These are phyloP conservation scores for Fusarium verticillioides DNA, from an alignment of 2,329 filamentous ascomycete genomes.

Conservation along the genomic window DNA sequence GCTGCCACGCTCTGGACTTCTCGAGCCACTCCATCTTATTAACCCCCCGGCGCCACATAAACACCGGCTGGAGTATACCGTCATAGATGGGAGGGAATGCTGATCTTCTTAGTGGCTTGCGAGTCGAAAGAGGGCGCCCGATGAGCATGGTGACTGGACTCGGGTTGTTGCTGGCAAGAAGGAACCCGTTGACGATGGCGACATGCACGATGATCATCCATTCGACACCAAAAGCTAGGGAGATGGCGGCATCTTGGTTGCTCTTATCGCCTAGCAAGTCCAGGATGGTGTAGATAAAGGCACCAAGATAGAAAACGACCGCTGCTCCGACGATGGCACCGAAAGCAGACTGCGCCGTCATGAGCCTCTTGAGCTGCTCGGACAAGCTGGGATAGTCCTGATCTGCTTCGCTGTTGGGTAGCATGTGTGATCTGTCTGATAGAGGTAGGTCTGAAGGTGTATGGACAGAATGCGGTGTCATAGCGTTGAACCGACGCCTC, in stretches of 20 bases:
- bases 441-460: fast-evolving
- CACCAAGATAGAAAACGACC: not conserved
- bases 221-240: not conserved
- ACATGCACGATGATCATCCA: not conserved
- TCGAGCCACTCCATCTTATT: not conserved
- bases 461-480: fast-evolving
- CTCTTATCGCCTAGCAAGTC: not conserved
- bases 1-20: not conserved
- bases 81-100: not conserved
- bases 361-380: not conserved
- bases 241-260: not conserved
- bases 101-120: fast-evolving
- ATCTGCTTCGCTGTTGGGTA: fast-evolving
- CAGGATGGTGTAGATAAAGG: not conserved
- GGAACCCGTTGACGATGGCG: not conserved
- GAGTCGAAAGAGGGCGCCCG: not conserved
- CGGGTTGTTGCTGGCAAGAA: not conserved
- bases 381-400: not conserved
- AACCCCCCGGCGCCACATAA: not conserved
- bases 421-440: not conserved
- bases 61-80: not conserved
- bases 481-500: not conserved
- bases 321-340: not conserved
- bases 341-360: not conserved
- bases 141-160: not conserved